Evolutionary conservation across 306 rosid species (phyloP).

Genomic region (Cicer pinnatifidum): DNA sequence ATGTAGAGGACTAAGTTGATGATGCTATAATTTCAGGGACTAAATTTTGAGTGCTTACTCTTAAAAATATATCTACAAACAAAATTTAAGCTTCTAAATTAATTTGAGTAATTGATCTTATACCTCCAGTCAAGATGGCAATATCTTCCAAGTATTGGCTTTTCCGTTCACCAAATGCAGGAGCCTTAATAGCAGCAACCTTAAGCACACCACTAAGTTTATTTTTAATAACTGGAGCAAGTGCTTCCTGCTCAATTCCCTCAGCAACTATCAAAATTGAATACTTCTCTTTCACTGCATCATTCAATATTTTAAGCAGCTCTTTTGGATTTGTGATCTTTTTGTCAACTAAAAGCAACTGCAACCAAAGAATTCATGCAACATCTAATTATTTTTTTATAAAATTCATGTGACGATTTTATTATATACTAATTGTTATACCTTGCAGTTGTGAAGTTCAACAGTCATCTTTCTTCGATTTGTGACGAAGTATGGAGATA

Average conservation of each 20-base stretch:
- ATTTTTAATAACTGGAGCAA: conserved; percentile 88
- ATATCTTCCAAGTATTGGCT: conserved; percentile 85
- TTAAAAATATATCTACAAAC: not conserved
- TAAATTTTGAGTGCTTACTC: too few relatives aligned
- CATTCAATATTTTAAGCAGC: conserved; percentile 76
- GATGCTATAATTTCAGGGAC: too few relatives aligned
- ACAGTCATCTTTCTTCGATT: conserved; percentile 69
- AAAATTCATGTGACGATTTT: conserved; percentile 34
- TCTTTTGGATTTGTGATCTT: conserved; percentile 76
- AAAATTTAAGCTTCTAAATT: conserved; percentile 36
- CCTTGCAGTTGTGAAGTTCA: conserved; percentile 91
- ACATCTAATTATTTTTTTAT: conserved; percentile 46
- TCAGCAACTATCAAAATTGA: conserved; percentile 87
- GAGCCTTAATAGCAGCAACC: conserved; percentile 92
- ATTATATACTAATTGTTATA: conserved; percentile 39
- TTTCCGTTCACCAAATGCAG: conserved; percentile 92
- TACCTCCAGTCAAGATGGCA: conserved; percentile 98
- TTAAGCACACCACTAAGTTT: conserved; percentile 79
- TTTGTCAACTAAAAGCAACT: conserved; percentile 85
- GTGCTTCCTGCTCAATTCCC: conserved; percentile 80
- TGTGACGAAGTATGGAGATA: conserved; percentile 82
- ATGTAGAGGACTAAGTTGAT: too few relatives aligned
- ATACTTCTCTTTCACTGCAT: conserved; percentile 75
- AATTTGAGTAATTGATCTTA: conserved; percentile 40
- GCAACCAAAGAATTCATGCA: conserved; percentile 56